Conservation (phyloP, 257 asterid species). For the Gentiana straminea region DNA sequence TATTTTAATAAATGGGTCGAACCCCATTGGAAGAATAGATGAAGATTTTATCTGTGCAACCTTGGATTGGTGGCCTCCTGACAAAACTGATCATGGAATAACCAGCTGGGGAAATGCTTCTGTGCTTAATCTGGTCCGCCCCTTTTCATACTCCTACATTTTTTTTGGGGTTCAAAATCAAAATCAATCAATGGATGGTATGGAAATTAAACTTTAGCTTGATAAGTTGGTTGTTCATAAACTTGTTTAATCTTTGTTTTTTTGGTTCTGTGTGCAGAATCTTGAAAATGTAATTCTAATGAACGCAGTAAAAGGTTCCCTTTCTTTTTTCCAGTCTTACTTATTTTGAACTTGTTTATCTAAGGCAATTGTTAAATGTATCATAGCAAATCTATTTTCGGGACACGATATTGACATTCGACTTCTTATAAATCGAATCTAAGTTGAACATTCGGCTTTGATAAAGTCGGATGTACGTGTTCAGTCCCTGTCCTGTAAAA, state of each 20-base stretch:
- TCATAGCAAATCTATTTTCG: too few species aligned
- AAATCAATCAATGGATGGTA: background rate
- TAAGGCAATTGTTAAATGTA: too few species aligned
- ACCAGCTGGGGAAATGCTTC: conserved; percentile 83
- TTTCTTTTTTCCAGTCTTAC: background rate
- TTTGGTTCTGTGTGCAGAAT: conserved; percentile 47
- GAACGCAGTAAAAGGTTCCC: conserved; percentile 69
- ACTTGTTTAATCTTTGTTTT: background rate
- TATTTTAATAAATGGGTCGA: conserved; percentile 37
- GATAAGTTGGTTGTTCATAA: too few species aligned
- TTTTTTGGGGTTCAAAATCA: too few species aligned
- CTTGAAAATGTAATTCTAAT: conserved; percentile 46
- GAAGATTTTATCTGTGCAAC: conserved; percentile 70
- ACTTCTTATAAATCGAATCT: too few species aligned
- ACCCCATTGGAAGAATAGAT: conserved; percentile 43
- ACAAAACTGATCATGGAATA: conserved; percentile 65
- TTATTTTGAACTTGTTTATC: too few species aligned
- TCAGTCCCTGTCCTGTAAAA: too few species aligned
- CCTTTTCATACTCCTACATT: conserved; percentile 3
- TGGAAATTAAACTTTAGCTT: too few species aligned
- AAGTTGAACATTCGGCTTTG: too few species aligned
- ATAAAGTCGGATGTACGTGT: too few species aligned
- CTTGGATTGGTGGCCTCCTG: conserved; percentile 94
- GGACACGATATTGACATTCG: too few species aligned
- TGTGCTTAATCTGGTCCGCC: conserved; percentile 59